Percentiles rank a stretch among this genome's conserved stretches.
Evolutionary conservation across 208 protist genomes (phyloP).

Genomic region (Acanthamoeba culbertsoni): DNA sequence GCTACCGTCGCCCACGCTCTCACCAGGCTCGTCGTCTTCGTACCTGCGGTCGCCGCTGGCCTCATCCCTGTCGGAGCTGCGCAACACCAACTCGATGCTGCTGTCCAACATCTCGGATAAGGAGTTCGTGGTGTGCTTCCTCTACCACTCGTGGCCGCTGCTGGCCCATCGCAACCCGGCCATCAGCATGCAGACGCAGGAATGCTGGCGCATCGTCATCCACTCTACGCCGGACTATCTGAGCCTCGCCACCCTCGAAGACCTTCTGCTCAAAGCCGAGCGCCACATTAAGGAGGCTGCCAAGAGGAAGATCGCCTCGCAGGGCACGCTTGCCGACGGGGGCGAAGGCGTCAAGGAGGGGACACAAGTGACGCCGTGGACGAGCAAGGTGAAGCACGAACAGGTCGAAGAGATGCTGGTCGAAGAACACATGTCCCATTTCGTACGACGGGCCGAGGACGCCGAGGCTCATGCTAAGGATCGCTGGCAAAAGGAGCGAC

Average conservation of each 20-base stretch:
- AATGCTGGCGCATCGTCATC: slow-evolving; percentile 29
- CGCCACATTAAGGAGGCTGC: background rate
- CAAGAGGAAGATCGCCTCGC: background rate
- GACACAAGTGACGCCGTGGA: background rate
- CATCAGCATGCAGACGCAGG: slow-evolving; percentile 22
- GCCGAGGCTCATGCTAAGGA: slow-evolving; percentile 10
- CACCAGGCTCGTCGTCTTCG: background rate
- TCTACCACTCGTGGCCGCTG: slow-evolving; percentile 36
- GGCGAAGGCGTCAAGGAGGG: background rate
- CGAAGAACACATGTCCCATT: slow-evolving; percentile 30
- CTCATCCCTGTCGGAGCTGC: background rate
- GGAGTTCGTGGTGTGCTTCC: slow-evolving; percentile 8
- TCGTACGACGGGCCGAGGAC: background rate
- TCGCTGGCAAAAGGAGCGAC: background rate
- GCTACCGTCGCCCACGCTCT: background rate
- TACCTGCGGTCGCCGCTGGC: background rate
- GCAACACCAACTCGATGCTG: background rate
- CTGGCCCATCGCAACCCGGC: background rate
- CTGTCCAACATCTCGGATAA: background rate
- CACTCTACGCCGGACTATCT: background rate
- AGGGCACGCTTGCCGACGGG: background rate
- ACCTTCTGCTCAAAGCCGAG: background rate
- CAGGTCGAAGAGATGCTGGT: background rate
- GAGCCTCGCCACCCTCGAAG: background rate
- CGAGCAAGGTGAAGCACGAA: background rate